phyloP scores from a whole-genome alignment of 257 asterid species.

The Fraxinus excelsior region DNA sequence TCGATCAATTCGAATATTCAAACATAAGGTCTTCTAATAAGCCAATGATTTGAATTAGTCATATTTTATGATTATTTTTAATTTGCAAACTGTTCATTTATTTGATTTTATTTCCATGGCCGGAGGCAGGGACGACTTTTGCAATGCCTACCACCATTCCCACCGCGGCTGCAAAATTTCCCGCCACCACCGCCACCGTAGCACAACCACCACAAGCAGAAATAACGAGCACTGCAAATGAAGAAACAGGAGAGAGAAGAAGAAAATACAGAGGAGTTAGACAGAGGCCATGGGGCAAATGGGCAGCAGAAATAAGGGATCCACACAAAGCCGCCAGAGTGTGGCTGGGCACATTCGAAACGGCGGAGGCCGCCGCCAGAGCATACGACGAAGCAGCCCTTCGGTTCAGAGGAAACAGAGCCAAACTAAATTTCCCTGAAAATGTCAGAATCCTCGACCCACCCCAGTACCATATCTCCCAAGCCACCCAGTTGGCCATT shows the following conservation, averaged over 20 bases:
- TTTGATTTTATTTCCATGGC: constrained; percentile 28
- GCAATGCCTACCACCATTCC: constrained; percentile 28
- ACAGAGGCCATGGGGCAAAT: constrained; percentile 95
- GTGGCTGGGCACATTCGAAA: constrained; percentile 93
- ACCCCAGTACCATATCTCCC: constrained; percentile 27
- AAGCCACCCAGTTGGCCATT: constrained; percentile 18
- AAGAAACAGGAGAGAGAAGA: constrained; percentile 60
- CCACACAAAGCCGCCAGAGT: constrained; percentile 89
- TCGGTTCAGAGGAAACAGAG: constrained; percentile 79
- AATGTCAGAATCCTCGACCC: constrained; percentile 48
- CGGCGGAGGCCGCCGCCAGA: constrained; percentile 90
- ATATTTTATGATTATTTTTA: background rate
- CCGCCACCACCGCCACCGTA: background rate
- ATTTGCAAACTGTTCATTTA: background rate
- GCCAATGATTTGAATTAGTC: constrained; percentile 40
- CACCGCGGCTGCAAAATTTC: background rate
- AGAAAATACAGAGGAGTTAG: constrained; percentile 85
- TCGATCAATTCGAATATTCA: no score
- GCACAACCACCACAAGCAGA: constrained; percentile 26
- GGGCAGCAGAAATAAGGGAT: constrained; percentile 96
- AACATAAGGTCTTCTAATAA: constrained; percentile 26
- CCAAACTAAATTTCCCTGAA: constrained; percentile 90
- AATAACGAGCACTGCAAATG: constrained; percentile 23
- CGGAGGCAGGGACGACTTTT: constrained; percentile 28
- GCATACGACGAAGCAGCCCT: constrained; percentile 95